Percentiles rank a stretch among this genome's conserved stretches.
Evolutionary conservation across 805 yeast species (phyloP).

Genomic region (Starmerella gropengiesseri): DNA sequence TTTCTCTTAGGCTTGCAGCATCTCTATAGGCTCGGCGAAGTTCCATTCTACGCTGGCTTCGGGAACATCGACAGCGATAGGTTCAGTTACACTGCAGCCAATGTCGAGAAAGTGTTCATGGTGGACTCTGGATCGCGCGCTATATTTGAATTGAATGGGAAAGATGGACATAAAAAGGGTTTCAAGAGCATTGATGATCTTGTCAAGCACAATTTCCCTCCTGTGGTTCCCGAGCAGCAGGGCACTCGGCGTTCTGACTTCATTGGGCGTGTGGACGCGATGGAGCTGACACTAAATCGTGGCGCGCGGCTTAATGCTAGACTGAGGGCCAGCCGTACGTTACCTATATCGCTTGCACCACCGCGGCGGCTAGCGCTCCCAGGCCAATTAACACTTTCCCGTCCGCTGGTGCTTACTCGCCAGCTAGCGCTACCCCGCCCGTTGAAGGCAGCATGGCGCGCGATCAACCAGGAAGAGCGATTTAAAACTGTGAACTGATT

Average conservation of each 20-base stretch:
- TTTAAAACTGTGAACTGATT: too few species aligned
- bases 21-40: slow-evolving; percentile 48
- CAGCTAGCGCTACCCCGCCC: too few species aligned
- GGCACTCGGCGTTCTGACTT: slow-evolving; percentile 36
- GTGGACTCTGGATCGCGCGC: slow-evolving; percentile 95
- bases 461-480: too few species aligned
- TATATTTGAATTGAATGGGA: slow-evolving; percentile 87
- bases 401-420: too few species aligned
- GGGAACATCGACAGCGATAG: slow-evolving; percentile 97
- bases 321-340: too few species aligned
- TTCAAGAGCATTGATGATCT: slow-evolving; percentile 84
- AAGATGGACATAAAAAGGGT: slow-evolving; percentile 83
- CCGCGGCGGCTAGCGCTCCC: too few species aligned
- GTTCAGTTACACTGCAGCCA: slow-evolving; percentile 82
- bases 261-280: too few species aligned
- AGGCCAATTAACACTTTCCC: too few species aligned
- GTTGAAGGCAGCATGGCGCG: too few species aligned
- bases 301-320: too few species aligned
- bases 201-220: slow-evolving; percentile 96
- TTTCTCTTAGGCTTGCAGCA: slow-evolving; percentile 77
- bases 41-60: slow-evolving; percentile 95
- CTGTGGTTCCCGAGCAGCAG: slow-evolving; percentile 35
- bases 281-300: too few species aligned
- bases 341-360: too few species aligned
- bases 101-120: slow-evolving; percentile 88